phyloP scores from a whole-genome alignment of 176 grass and related monocot genomes.

The Bonia amplexicaulis region DNA sequence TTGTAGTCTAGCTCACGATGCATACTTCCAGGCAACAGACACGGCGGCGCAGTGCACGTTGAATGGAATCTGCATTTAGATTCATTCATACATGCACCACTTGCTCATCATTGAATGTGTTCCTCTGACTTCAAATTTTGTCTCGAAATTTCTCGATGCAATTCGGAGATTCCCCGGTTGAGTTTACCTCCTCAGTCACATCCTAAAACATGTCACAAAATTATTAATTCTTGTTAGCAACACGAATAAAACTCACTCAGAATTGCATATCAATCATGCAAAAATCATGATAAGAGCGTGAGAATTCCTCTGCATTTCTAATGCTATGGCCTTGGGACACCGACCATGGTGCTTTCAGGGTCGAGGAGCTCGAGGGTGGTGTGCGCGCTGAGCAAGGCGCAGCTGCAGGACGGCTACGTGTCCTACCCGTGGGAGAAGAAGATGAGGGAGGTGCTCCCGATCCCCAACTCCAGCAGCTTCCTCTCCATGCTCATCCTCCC shows the following conservation, averaged over 20 bases:
- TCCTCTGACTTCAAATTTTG: background rate
- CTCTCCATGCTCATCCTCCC: constrained; percentile 86
- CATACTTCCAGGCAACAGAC: constrained; percentile 24
- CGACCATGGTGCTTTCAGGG: constrained; percentile 25
- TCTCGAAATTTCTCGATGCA: background rate
- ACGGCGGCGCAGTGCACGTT: constrained; percentile 22
- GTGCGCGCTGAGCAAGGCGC: constrained; percentile 79
- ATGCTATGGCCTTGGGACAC: background rate
- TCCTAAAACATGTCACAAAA: background rate
- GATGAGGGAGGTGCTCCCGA: constrained; percentile 72
- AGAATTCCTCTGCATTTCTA: background rate
- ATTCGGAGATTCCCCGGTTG: background rate
- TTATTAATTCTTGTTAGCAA: background rate
- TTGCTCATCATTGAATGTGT: constrained; percentile 9
- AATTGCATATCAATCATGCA: background rate
- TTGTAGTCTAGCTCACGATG: constrained; percentile 9
- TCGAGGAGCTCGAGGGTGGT: constrained; percentile 77
- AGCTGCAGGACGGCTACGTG: constrained; percentile 89
- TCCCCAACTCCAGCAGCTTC: constrained; percentile 67
- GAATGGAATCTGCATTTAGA: constrained; percentile 21
- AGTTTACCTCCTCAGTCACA: background rate
- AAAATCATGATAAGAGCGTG: background rate
- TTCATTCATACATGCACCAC: constrained; percentile 12
- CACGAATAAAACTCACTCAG: background rate
- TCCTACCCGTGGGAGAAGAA: constrained; percentile 94